phyloP scores from a whole-genome alignment of 805 yeast genomes.

The Jamesozyma rosinii region DNA sequence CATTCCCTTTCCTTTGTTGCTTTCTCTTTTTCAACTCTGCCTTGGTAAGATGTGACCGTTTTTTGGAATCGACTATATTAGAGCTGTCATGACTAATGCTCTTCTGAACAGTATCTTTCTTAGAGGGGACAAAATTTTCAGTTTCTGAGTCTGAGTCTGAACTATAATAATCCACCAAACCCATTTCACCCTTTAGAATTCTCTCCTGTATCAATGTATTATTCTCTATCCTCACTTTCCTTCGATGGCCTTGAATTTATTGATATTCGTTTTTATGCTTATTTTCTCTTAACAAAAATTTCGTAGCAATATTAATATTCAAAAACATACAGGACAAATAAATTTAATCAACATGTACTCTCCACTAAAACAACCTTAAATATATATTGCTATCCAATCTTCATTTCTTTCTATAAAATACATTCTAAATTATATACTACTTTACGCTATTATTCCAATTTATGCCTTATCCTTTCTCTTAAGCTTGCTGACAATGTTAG shows the following conservation, averaged over 20 bases:
- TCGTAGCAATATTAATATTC: too few species aligned
- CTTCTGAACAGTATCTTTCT: neutral
- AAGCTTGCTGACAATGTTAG: constrained; percentile 40
- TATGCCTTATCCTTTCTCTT: constrained; percentile 35
- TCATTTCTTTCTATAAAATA: neutral
- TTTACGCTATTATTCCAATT: constrained; percentile 5
- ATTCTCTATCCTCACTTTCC: too few species aligned
- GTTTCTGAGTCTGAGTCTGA: constrained; percentile 13
- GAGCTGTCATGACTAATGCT: neutral
- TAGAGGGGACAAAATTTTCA: neutral
- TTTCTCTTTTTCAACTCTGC: constrained; percentile 15
- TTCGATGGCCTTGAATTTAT: too few species aligned
- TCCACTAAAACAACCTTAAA: neutral
- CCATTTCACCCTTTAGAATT: constrained; percentile 12
- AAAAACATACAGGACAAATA: too few species aligned
- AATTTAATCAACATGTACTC: too few species aligned
- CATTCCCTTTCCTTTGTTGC: constrained; percentile 15
- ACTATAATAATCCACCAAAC: constrained; percentile 14
- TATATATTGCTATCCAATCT: too few species aligned
- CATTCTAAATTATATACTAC: too few species aligned
- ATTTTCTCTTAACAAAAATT: too few species aligned
- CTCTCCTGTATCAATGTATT: too few species aligned
- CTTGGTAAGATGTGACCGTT: constrained; percentile 7
- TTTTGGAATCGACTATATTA: neutral
- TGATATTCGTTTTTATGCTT: too few species aligned